Conservation (phyloP, 805 yeast genomes). For the Starmerella cellae region DNA sequence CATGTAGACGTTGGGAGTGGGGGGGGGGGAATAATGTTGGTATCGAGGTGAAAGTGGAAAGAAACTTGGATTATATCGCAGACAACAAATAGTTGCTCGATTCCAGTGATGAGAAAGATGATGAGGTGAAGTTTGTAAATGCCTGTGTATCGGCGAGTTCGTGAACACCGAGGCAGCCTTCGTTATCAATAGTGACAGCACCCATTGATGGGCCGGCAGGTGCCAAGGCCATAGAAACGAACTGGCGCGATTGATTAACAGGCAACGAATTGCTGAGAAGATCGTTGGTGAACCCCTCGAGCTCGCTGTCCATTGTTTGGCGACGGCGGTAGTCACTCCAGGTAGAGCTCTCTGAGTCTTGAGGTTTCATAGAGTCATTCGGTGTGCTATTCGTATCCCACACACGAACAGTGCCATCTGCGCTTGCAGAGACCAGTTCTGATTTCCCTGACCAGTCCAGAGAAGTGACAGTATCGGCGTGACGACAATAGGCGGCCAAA, state of each 20-base stretch:
- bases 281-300: constrained; percentile 19
- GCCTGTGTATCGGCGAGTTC: constrained; percentile 11
- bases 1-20: too few relatives aligned
- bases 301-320: constrained; percentile 12
- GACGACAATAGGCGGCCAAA: constrained; percentile 42
- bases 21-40: too few relatives aligned
- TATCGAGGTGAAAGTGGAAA: constrained; percentile 1
- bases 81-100: constrained; percentile 12
- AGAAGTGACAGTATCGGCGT: constrained; percentile 40
- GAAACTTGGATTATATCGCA: constrained; percentile 3
- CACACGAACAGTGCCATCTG: constrained; percentile 53
- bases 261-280: constrained; percentile 15
- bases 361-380: background rate
- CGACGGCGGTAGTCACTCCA: constrained; percentile 26
- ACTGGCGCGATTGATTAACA: constrained; percentile 23
- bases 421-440: constrained; percentile 45
- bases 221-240: constrained; percentile 20
- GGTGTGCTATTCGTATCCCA: constrained; percentile 38
- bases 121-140: background rate
- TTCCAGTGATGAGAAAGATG: background rate
- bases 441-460: constrained; percentile 44
- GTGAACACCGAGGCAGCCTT: constrained; percentile 27
- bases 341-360: background rate
- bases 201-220: constrained; percentile 13
- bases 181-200: constrained; percentile 25